phyloP scores from a whole-genome alignment of 768 basidiomycete genomes.

The Calocera cornea region DNA sequence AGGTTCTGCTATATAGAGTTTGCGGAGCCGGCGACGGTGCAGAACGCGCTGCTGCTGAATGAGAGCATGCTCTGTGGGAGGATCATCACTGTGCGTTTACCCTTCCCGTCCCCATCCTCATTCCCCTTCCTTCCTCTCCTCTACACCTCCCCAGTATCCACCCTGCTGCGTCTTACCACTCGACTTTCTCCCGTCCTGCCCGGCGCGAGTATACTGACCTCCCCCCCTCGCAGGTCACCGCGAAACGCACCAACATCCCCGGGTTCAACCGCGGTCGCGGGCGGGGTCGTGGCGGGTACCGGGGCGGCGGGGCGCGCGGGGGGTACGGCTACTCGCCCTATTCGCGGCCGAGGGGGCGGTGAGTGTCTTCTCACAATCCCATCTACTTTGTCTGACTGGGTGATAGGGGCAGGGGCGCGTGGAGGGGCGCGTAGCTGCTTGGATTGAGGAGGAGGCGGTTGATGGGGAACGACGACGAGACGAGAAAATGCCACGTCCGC shows the following conservation, averaged over 20 bases:
- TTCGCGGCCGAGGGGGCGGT: background rate
- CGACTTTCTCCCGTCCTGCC: background rate
- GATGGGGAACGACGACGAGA: background rate
- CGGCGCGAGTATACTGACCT: background rate
- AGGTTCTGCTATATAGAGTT: slow-evolving; percentile 99
- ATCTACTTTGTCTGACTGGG: too few species aligned
- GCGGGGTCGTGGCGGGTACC: slow-evolving; percentile 35
- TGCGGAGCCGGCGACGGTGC: slow-evolving; percentile 80
- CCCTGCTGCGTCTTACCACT: background rate
- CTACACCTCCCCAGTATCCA: background rate
- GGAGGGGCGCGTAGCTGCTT: background rate
- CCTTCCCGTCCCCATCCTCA: slow-evolving; percentile 7
- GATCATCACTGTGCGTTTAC: slow-evolving; percentile 61
- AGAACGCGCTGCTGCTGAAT: slow-evolving; percentile 83
- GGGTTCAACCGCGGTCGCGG: slow-evolving; percentile 78
- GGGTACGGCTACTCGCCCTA: slow-evolving; percentile 29
- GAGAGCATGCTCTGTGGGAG: slow-evolving; percentile 92
- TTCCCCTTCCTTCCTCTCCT: background rate
- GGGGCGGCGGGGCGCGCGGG: slow-evolving; percentile 44
- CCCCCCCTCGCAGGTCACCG: slow-evolving; percentile 51
- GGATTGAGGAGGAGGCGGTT: background rate
- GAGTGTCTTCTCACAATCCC: too few species aligned
- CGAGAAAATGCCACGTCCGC: background rate
- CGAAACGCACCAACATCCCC: slow-evolving; percentile 92
- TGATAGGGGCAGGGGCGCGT: background rate